Percentiles rank a stretch among this genome's conserved stretches.
Evolutionary conservation across 2,329 filamentous ascomycete species (phyloP).

Genomic region (Colletotrichum graminicola): DNA sequence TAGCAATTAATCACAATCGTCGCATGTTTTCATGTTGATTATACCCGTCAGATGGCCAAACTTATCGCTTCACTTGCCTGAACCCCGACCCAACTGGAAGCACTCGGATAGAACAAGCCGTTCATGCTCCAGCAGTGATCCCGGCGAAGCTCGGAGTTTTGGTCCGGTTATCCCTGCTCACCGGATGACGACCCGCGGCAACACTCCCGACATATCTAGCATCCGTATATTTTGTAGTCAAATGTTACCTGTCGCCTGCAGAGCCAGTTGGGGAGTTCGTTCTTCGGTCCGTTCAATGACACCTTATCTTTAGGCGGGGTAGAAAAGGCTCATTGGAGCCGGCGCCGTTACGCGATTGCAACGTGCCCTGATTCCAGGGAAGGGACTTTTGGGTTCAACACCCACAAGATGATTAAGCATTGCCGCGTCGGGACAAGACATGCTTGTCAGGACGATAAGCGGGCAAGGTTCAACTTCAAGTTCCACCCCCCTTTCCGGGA

Average conservation of each 20-base stretch:
- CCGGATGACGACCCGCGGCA: slow-evolving; percentile 33
- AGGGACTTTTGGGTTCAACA: slow-evolving; percentile 9
- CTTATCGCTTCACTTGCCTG: neutral
- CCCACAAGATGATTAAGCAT: slow-evolving; percentile 27
- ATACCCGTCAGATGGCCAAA: neutral
- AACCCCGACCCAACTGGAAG: neutral
- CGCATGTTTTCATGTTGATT: too few species aligned
- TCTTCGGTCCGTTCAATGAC: neutral
- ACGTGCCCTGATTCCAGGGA: slow-evolving; percentile 23
- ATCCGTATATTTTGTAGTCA: slow-evolving; percentile 11
- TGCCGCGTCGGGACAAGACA: slow-evolving; percentile 39
- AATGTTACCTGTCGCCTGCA: neutral
- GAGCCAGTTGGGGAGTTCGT: slow-evolving; percentile 7
- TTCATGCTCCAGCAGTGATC: neutral
- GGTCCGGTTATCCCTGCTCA: neutral
- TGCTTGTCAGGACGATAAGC: slow-evolving; percentile 37
- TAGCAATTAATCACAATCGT: too few species aligned
- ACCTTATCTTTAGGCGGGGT: slow-evolving; percentile 37
- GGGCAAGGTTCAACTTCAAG: slow-evolving; percentile 6
- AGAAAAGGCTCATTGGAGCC: neutral
- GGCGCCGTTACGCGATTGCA: slow-evolving; percentile 26
- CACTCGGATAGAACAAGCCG: neutral
- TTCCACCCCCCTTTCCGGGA: slow-evolving; percentile 27
- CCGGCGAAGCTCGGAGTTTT: slow-evolving; percentile 19
- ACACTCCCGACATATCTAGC: slow-evolving; percentile 29